Conservation (phyloP, 129 eudicot genomes). For the Escallonia herrerae region DNA sequence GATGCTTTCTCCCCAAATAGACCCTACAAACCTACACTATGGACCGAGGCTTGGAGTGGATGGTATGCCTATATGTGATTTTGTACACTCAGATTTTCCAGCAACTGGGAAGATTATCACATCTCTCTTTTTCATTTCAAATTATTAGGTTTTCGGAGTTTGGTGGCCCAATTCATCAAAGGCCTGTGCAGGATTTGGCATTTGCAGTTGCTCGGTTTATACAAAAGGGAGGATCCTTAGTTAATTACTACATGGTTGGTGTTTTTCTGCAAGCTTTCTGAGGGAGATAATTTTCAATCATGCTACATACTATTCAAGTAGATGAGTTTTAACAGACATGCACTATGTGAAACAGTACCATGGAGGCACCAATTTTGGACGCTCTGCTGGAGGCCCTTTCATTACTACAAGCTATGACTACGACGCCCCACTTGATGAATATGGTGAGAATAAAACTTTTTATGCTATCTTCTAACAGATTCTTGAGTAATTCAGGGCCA, state of each 20-base stretch:
- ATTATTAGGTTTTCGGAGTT: constrained; percentile 74
- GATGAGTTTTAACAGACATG: not conserved
- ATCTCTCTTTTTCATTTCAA: not conserved
- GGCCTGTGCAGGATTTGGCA: constrained; percentile 91
- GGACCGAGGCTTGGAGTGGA: constrained; percentile 99
- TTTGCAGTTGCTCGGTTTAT: constrained; percentile 84
- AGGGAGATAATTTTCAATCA: not conserved
- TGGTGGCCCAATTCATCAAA: constrained; percentile 57
- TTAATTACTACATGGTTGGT: constrained; percentile 90
- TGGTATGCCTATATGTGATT: constrained; percentile 40
- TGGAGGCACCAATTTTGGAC: constrained; percentile 97
- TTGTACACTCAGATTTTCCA: not conserved
- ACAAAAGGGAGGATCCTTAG: constrained; percentile 77
- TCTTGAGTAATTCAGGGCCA: not conserved
- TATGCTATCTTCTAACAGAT: not conserved
- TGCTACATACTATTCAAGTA: too few relatives aligned
- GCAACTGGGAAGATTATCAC: not conserved
- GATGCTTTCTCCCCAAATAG: constrained; percentile 72
- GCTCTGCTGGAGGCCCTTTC: constrained; percentile 98
- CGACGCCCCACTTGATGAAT: constrained; percentile 98
- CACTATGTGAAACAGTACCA: constrained; percentile 55
- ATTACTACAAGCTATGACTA: constrained; percentile 94
- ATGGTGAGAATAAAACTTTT: constrained; percentile 36
- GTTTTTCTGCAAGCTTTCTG: constrained; percentile 2
- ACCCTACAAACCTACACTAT: constrained; percentile 80